Base-by-base conservation (phyloP, 163 green algal genomes). In the Scenedesmus sp. region DNA sequence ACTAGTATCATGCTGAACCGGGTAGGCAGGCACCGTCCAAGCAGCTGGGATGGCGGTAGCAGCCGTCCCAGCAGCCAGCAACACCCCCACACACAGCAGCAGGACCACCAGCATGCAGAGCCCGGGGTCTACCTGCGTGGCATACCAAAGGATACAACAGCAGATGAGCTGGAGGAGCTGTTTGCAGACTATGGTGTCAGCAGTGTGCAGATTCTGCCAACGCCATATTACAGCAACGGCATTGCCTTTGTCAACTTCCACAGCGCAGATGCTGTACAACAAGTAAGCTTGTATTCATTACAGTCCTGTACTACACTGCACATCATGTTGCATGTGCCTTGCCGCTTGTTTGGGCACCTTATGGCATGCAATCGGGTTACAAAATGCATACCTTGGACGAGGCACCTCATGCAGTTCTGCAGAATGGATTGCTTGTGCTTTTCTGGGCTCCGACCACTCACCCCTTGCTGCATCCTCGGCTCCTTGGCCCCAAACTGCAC, bases 161-260 rank as follows among this genome's bases (percentile, higher is more conserved):
- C 30, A 35, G 26, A 65, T 20, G 42, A 49, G 30, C 42, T 85
- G 10, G 4, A 40, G 42, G 40, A 33, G 43, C 3, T 85, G 42
- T 65, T 85, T 37, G 33, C 42, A 15, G 42, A 33, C 12, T 59
- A 85, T 85, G 40, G 30, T 4, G 79, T 85, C 12, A 51, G 30
- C 42, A 59, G 20, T 37, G 79, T 85, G 30, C 42, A 65, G 79
- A 24, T 85, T 5, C 5, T 85, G 43, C 5, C 24, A 37, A 22
- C 7, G 7, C 79, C 33, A 24, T 0, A 85, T 1, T 40, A 85
- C 46, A 42, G 24, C 24, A 59, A n/a, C 18, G 46, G 44, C 30
- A 40, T 40, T 65, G 79, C 79, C 16, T 56, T 85, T 65, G 79
- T 85, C 43, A 65, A 85, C 42, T 59, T 85, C 33, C 42, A 26